phyloP scores from a whole-genome alignment of 169 alveolate genomes.

The Plasmodium coatneyi region DNA sequence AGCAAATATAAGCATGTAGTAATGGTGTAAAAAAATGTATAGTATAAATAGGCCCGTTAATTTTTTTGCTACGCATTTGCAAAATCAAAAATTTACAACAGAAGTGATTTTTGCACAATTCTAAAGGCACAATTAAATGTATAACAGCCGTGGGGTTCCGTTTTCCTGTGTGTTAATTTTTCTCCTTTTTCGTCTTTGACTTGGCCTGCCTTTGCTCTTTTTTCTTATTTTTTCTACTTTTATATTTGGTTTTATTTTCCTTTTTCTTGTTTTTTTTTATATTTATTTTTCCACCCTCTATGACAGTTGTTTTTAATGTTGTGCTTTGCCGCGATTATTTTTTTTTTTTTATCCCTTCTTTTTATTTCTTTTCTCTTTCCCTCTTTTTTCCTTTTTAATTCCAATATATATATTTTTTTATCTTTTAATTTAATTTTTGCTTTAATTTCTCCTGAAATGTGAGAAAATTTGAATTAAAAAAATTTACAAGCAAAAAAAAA shows the following conservation, averaged over 20 bases:
- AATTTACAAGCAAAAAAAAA: background rate
- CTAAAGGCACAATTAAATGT: background rate
- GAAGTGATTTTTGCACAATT: background rate
- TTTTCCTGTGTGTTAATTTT: background rate
- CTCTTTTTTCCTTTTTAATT: background rate
- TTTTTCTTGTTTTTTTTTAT: background rate
- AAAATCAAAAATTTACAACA: background rate
- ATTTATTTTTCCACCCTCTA: background rate
- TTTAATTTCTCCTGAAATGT: background rate
- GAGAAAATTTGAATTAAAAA: background rate
- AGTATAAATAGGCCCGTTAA: background rate
- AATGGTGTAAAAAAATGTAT: background rate
- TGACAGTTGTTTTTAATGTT: background rate
- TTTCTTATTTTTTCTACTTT: background rate
- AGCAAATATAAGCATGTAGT: background rate
- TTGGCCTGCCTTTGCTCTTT: background rate
- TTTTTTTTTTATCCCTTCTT: background rate
- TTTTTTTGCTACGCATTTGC: background rate
- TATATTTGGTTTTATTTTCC: background rate
- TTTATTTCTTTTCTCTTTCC: background rate
- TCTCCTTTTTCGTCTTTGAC: background rate
- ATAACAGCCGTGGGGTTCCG: background rate
- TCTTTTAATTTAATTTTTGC: background rate
- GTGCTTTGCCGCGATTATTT: background rate
- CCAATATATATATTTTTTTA: background rate